These are phyloP conservation scores for Aspergillus haitiensis DNA, from an alignment of 495 filamentous ascomycete species.

Conservation along the genomic window DNA sequence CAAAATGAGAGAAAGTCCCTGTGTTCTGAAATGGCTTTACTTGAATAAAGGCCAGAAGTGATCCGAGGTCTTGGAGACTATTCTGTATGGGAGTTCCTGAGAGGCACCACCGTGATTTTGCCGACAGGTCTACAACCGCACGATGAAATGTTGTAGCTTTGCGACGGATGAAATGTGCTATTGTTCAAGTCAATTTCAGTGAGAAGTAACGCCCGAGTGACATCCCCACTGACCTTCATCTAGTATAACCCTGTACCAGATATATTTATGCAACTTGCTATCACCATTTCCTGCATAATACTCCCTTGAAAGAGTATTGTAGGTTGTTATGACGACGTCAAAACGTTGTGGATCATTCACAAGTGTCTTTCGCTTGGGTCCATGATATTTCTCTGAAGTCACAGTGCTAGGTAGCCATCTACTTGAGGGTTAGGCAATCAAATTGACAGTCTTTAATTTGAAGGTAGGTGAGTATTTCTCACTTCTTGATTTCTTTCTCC, in stretches of 20 bases:
- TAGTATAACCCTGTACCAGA: constrained; percentile 10
- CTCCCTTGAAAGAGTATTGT: constrained; percentile 7
- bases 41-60: constrained; percentile 26
- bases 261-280: neutral
- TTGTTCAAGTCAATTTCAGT: neutral
- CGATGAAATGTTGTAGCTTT: constrained; percentile 22
- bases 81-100: constrained; percentile 32
- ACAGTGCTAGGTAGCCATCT: constrained; percentile 3
- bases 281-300: neutral
- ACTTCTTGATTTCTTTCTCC: constrained; percentile 7
- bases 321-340: constrained; percentile 11
- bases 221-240: constrained; percentile 3
- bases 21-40: constrained; percentile 15
- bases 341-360: neutral
- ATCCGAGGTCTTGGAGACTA: constrained; percentile 22
- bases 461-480: neutral
- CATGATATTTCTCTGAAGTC: constrained; percentile 1
- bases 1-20: constrained; percentile 17
- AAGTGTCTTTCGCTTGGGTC: neutral
- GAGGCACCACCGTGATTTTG: constrained; percentile 26
- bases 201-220: too few relatives aligned
- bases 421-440: neutral
- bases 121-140: constrained; percentile 15
- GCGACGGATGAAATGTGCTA: constrained; percentile 29
- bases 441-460: too few relatives aligned